phyloP scores from a whole-genome alignment of 257 asterid species.

The Gardenia jasminoides region DNA sequence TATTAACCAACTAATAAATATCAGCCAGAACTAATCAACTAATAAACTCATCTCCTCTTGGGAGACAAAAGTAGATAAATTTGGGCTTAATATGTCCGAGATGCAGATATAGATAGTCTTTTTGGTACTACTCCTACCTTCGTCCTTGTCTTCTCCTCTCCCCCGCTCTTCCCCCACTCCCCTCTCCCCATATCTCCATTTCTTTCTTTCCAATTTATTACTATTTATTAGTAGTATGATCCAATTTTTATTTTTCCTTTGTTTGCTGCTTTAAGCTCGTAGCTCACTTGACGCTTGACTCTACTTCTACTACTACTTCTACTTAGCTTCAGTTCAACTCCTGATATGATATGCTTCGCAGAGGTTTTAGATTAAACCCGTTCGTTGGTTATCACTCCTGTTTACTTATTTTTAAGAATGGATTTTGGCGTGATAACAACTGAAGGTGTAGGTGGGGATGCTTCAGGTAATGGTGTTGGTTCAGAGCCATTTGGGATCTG shows the following conservation, averaged over 20 bases:
- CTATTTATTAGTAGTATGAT: neutral
- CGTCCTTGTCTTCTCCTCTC: constrained; percentile 14
- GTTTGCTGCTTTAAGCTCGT: neutral
- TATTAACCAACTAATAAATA: neutral
- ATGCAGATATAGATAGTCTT: constrained; percentile 21
- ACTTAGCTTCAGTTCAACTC: constrained; percentile 4
- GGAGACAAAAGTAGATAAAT: constrained; percentile 35
- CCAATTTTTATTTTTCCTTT: neutral
- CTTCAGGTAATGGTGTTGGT: constrained; percentile 12
- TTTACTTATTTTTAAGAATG: constrained; percentile 12
- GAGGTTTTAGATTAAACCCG: neutral
- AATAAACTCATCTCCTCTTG: constrained; percentile 9
- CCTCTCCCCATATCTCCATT: neutral
- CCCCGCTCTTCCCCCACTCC: neutral
- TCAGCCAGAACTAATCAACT: neutral
- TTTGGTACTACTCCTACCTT: constrained; percentile 17
- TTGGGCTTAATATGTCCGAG: constrained; percentile 30
- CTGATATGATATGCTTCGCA: constrained; percentile 26
- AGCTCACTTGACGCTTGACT: constrained; percentile 5
- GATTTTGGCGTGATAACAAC: constrained; percentile 30
- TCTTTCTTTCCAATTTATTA: constrained; percentile 4
- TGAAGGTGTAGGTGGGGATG: neutral
- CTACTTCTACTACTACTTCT: neutral
- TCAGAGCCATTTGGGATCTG: constrained; percentile 15
- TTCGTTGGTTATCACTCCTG: neutral